Evolutionary conservation across 495 filamentous ascomycete species (phyloP), one percentile per base, ranked within the genome.

Genomic region (Patellaria atrata): DNA sequence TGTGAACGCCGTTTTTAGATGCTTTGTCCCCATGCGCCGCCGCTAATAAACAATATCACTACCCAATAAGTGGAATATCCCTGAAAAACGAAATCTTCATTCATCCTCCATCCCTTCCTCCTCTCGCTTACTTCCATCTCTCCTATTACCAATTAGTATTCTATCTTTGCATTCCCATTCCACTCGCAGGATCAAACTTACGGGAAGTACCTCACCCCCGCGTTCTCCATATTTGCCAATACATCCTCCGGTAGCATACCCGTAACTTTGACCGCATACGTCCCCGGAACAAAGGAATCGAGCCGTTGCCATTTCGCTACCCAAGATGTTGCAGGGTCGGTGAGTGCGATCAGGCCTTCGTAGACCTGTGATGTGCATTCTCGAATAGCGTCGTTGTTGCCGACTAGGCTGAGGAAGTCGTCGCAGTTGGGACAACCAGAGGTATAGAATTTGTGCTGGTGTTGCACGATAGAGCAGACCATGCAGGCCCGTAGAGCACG

Each of bases 301-400:
- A 96, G 55, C n/a, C 89, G 68, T 60, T 94, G 83, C 80, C 82
- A 94, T 48, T 82, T 79, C 14, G 87, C 83, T 25, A 94, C 81
- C 89, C 89, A 97, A 48, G 78, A 85, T 35, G 60, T 69, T 16
- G 56, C 56, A 5, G 85, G 83, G 41, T 92, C 72, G n/a, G 74
- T 68, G 15, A 93, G 62, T 10, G 78, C 67, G 40, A 94, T 79
- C 35, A 94, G 55, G 7, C 87, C 87, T 52, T 97, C 87, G 51
- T 81, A 97, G 38, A 93, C 84, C 48, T 83, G 78, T 1, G 84
- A 93, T 18, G 89, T 97, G 70, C 84, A 94, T 59, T 86, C 83
- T 49, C 80, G 70, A 51, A 94, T 79, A 12, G 70, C 68, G 40
- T 97, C 89, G 30, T 62, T 57, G 46, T 76, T 79, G 48, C 78